Base-by-base conservation (phyloP, 2,329 filamentous ascomycete genomes). In the Verticillium albo-atrum region DNA sequence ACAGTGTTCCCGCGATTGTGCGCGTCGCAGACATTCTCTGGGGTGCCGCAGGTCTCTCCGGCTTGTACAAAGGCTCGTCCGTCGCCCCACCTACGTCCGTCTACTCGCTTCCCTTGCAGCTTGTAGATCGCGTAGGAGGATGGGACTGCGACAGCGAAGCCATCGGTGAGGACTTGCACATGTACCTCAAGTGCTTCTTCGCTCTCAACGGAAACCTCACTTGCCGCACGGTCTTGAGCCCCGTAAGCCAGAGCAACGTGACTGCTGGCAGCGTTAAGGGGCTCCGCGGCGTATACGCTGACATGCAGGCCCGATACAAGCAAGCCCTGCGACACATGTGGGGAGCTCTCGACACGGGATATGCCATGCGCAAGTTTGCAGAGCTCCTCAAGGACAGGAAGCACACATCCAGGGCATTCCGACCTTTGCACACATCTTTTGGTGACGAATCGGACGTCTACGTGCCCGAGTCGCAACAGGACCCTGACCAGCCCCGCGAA, bases 101-200 rank as follows among this genome's bases (percentile, higher is more conserved):
- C 34, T 91, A 91, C 68, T 90, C 88, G 5, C 71, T 91, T 0
- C 85, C 88, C 1, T 80, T 91, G 47, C 80, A 83, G 53, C 74
- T 91, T 17, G 82, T 88, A 47, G 87, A 90, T 66, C 80, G 83
- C 28, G 88, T 90, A 30, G 86, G 87, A 10, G 89, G 89, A 27
- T 91, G 88, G 89, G 89, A 91, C 68, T 83, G 84, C 58, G 87
- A 84, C 56, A 80, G 84, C 1, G 88, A 89, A 62, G 88, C 89
- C 23, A 91, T 91, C 65, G 89, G 89, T 51, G 89, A 91, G 72
- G 89, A 91, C 68, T 73, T 91, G 68, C 89, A 91, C 75, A 91
- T 91, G 89, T 89, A 89, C 68, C 79, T 91, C 63, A 91, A 91
- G 77, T 90, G 87, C 71, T 91, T 91, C 75, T 91, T 91, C 64